Conservation (phyloP, 352 stramenopile species). For the Globisporangium apiculatum region DNA sequence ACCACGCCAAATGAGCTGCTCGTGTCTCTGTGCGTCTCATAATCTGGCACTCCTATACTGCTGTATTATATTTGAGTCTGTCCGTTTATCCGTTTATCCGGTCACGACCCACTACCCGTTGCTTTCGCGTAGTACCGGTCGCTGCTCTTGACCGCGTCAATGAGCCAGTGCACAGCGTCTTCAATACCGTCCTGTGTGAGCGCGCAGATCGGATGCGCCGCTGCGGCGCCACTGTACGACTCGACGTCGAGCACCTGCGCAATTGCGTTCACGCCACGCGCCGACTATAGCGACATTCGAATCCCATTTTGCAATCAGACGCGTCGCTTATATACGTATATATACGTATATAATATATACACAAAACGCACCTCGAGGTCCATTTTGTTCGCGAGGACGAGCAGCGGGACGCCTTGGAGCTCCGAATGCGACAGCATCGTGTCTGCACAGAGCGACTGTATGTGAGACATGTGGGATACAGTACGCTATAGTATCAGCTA, state of each 20-base stretch:
- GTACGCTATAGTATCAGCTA: neutral
- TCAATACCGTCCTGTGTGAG: constrained; percentile 65
- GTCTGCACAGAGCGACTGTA: constrained; percentile 20
- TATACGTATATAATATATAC: too few relatives aligned
- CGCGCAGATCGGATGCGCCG: constrained; percentile 49
- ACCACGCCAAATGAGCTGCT: neutral
- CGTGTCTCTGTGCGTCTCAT: neutral
- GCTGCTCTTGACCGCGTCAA: constrained; percentile 60
- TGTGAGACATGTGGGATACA: neutral
- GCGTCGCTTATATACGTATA: too few relatives aligned
- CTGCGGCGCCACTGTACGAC: constrained; percentile 26
- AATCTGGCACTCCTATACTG: too few relatives aligned
- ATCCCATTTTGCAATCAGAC: neutral
- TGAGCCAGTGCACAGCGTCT: constrained; percentile 64
- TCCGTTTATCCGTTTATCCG: neutral
- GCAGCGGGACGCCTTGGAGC: constrained; percentile 73
- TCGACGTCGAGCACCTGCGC: constrained; percentile 37
- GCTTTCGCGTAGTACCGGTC: constrained; percentile 58
- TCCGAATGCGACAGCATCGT: constrained; percentile 75
- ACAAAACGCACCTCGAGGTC: constrained; percentile 47
- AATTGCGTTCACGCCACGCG: constrained; percentile 33
- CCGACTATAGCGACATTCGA: neutral
- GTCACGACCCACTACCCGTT: constrained; percentile 6
- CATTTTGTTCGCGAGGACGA: constrained; percentile 91
- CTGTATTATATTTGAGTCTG: neutral